phyloP scores from a whole-genome alignment of 2,329 filamentous ascomycete genomes.

The Diaporthe amygdali region DNA sequence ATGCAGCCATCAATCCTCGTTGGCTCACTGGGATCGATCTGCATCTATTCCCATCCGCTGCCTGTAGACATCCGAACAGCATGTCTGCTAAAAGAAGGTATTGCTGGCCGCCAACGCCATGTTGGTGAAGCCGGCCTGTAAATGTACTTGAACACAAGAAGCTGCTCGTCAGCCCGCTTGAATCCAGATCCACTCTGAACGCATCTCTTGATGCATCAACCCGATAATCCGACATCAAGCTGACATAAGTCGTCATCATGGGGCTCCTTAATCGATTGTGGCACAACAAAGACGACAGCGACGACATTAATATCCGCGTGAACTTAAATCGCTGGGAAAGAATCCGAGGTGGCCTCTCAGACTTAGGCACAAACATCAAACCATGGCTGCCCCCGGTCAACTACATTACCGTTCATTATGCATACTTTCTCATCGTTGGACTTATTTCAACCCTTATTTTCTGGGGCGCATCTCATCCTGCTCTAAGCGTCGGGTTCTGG shows the following conservation, averaged over 20 bases:
- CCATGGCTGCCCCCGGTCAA: constrained; percentile 51
- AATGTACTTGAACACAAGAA: not conserved
- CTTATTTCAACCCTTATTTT: constrained; percentile 65
- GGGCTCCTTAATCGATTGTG: not conserved
- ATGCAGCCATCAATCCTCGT: not conserved
- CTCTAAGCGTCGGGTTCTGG: constrained; percentile 60
- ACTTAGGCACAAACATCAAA: not conserved
- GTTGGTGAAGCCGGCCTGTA: not conserved
- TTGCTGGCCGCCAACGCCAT: not conserved
- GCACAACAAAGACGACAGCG: not conserved
- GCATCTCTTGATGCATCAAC: not conserved
- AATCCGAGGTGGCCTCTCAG: not conserved
- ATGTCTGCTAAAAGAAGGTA: not conserved
- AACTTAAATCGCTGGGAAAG: not conserved
- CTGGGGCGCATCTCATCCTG: constrained; percentile 59
- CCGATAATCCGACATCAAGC: not conserved
- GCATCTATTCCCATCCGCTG: not conserved
- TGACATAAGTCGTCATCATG: not conserved
- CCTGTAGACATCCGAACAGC: not conserved
- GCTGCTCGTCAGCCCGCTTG: not conserved
- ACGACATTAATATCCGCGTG: not conserved
- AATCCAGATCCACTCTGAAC: not conserved
- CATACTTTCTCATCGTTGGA: constrained; percentile 64
- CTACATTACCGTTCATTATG: constrained; percentile 69
- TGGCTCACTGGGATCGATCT: constrained; percentile 1